Percentiles rank a stretch among this genome's conserved stretches.
Evolutionary conservation across 75 land plant genomes (phyloP).

Genomic region (Selaginella moellendorffii): DNA sequence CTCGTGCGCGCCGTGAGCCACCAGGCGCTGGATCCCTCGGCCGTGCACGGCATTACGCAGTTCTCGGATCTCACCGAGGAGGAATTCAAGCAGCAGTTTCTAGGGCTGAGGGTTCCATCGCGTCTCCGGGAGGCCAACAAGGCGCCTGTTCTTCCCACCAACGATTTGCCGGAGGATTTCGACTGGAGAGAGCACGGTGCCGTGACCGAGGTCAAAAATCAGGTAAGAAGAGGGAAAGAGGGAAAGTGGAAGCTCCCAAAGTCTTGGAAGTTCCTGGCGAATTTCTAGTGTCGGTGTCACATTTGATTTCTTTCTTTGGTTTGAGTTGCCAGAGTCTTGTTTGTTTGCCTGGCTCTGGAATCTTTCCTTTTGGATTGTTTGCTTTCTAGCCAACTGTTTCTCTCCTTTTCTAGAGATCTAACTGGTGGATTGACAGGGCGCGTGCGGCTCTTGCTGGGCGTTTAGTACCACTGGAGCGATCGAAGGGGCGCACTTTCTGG

Average conservation of each 20-base stretch:
- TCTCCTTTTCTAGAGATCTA: too few relatives aligned
- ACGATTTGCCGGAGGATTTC: conserved; percentile 54
- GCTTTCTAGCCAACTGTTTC: too few relatives aligned
- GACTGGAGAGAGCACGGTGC: conserved; percentile 90
- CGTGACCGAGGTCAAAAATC: conserved; percentile 68
- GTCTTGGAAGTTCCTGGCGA: too few relatives aligned
- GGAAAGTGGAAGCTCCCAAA: too few relatives aligned
- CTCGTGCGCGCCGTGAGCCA: conserved; percentile 44
- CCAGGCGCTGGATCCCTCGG: conserved; percentile 77
- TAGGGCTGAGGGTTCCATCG: conserved; percentile 31
- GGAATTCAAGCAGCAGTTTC: conserved; percentile 40
- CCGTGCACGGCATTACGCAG: conserved; percentile 77
- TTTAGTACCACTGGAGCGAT: conserved; percentile 79
- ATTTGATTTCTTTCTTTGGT: too few relatives aligned
- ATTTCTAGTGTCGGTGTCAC: too few relatives aligned
- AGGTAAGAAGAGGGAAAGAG: too few relatives aligned
- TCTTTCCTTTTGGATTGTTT: not conserved
- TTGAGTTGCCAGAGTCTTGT: not conserved
- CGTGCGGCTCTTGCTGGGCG: conserved; percentile 91
- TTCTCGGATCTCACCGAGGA: conserved; percentile 82
- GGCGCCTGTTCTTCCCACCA: conserved; percentile 63
- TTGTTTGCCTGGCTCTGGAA: not conserved
- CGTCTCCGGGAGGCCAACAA: conserved; percentile 8
- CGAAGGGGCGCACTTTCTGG: conserved; percentile 65
- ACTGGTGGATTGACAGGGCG: conserved; percentile 31